These are phyloP conservation scores for Craterostigma plantagineum DNA, from an alignment of 257 asterid species.

Conservation along the genomic window DNA sequence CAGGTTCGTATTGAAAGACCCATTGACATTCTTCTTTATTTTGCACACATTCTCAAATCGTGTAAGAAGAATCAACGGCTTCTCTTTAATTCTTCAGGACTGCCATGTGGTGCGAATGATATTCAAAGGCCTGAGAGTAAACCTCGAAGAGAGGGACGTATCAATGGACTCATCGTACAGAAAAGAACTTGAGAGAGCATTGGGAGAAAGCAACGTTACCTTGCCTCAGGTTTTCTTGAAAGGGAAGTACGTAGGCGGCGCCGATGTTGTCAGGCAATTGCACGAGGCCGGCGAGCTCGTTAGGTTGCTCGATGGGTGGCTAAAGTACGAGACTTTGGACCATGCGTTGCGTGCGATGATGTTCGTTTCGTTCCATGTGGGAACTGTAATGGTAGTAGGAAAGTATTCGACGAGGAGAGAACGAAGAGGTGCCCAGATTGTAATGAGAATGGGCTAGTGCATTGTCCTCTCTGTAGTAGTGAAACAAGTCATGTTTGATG, in stretches of 20 bases:
- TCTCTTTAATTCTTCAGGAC: no score
- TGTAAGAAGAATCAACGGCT: no score
- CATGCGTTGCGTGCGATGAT: slow-evolving; percentile 41
- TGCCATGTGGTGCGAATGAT: slow-evolving; percentile 55
- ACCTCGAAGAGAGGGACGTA: slow-evolving; percentile 51
- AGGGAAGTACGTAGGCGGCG: slow-evolving; percentile 43
- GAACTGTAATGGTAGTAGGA: slow-evolving; percentile 40
- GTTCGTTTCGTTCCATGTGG: slow-evolving; percentile 29
- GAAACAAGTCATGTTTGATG: no score
- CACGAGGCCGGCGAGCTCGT: slow-evolving; percentile 32
- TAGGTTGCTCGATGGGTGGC: slow-evolving; percentile 30
- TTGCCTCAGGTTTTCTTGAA: slow-evolving; percentile 66
- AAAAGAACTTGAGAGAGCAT: slow-evolving; percentile 31
- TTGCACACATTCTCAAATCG: no score
- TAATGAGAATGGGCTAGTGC: slow-evolving; percentile 74
- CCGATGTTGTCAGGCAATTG: slow-evolving; percentile 26
- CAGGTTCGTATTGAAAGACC: no score
- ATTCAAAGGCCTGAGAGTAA: slow-evolving; percentile 41
- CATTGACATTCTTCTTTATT: no score
- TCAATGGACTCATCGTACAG: slow-evolving; percentile 51
- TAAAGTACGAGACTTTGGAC: slow-evolving; percentile 10
- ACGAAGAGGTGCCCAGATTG: slow-evolving; percentile 25
- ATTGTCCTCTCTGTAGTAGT: slow-evolving; percentile 69
- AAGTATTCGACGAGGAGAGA: slow-evolving; percentile 32
- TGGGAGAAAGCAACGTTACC: slow-evolving; percentile 27